Evolutionary conservation across 2,329 filamentous ascomycete genomes (phyloP), one percentile per base, ranked within the genome.

Genomic region (Aspergillus luchuensis): DNA sequence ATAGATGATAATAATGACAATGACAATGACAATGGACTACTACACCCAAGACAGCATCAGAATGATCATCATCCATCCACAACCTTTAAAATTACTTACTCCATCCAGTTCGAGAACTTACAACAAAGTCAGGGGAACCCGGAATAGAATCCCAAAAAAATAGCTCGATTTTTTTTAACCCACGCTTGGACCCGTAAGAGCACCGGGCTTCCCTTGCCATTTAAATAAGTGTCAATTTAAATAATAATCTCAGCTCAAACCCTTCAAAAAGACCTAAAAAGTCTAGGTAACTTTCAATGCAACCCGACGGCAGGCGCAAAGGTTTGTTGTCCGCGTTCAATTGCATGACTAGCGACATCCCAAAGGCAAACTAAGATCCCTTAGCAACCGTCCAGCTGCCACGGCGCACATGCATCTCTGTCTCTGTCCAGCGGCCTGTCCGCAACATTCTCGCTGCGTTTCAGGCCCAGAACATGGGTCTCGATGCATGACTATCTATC

Each of bases 121-220:
- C 33, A 13, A 28, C 25, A 28, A 28, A 36, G 33, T 36, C 33
- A 36, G 33, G 33, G 33, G 33, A 36, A 36, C 10, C 11, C 33
- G 33, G 33, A 13, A 36, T 36, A 36, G 28, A 30, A 30, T 13
- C 30, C 30, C 13, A 33, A 36, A 36, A 13, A 36, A 36, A 36
- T 0, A 36, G 33, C 33, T 36, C 33, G 30, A 5, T 36, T 13
- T 36, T 33, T 11, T 10, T 2, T 13, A 28, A 11, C 8, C 39
- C 23, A 47, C 53, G 53, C 53, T 56, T 56, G 53, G 53, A 23
- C 53, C 53, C 53, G 25, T 47, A 19, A 11, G 41, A 56, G 53
- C 17, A 13, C 53, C 53, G 53, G 53, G 53, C 53, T 56, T 17
- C 28, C 38, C 38, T 36, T 0, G 4, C 33, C 33, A 36, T 36